Conservation (phyloP, 169 alveolate species). For the Eimeria praecox region DNA sequence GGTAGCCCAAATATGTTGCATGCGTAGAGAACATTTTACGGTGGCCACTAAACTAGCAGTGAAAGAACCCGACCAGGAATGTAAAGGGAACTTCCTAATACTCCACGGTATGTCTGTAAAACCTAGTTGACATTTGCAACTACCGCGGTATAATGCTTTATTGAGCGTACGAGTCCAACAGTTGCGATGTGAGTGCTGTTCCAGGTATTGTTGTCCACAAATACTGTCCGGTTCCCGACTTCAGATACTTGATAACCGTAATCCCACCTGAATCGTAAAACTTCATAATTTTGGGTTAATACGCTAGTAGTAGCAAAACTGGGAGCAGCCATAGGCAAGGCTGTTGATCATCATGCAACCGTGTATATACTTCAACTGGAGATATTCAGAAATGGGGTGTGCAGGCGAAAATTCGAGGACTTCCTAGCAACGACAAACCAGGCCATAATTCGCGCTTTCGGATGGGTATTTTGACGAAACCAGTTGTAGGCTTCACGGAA, state of each 20-base stretch:
- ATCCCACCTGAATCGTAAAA: constrained; percentile 95
- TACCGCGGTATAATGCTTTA: neutral
- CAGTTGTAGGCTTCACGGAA: constrained; percentile 99
- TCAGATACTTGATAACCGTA: constrained; percentile 99
- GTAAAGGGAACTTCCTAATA: neutral
- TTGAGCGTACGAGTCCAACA: constrained; percentile 92
- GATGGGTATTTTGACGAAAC: constrained; percentile 97
- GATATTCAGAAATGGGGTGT: neutral
- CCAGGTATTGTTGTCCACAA: constrained; percentile 99
- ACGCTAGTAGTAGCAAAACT: too few species aligned
- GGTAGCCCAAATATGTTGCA: neutral
- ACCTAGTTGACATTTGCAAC: neutral
- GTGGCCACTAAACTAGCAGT: neutral
- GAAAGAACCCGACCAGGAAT: neutral
- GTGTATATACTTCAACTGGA: neutral
- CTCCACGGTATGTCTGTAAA: neutral
- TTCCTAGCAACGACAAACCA: constrained; percentile 89
- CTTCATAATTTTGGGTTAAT: too few species aligned
- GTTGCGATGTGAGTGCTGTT: constrained; percentile 98
- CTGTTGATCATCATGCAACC: neutral
- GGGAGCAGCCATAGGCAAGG: neutral
- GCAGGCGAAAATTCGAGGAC: neutral
- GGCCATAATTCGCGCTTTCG: constrained; percentile 95
- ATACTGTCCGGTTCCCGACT: constrained; percentile 97
- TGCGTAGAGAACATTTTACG: neutral